Evolutionary conservation across 78 protist species (phyloP), one percentile per base, ranked within the genome.

Genomic region (slime mould (Dictyostelium discoideum)): DNA sequence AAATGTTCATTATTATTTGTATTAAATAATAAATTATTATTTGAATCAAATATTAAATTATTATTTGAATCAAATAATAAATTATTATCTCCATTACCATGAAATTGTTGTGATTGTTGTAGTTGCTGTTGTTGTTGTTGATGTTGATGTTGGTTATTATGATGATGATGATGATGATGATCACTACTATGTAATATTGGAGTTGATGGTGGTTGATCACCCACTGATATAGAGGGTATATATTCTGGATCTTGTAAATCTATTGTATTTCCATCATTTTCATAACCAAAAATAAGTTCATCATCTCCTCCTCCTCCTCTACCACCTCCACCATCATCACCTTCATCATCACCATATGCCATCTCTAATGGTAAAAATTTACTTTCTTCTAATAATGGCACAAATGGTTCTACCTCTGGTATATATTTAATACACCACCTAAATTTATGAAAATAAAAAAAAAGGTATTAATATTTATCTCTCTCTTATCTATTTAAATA

Each of bases 271-370:
- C 54, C 76, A 82, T 90, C 88, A 54, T 90, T 67, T 48, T 90
- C 95, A 69, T 90, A 90, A 18, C 95, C 95, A 90, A 90, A 90
- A 4, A 90, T 90, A 13, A 90, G 57, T 39, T 84, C 87, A 18
- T 84, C 95, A n/a, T 65, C 79, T 26, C 77, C 77, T 26, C 39
- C 79, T 26, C 77, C 77, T 26, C 39, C 32, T 10, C 39, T 6
- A 69, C 39, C 77, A 22, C 39, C 32, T 6, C 79, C 92, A 26
- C 76, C 60, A 42, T 76, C 92, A 42, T 87, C 95, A 6, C 50
- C 39, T 9, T 44, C 81, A 44, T 69, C 79, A 20, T 82, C 81
- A 18, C 95, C 95, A 82, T 90, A 90, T 16, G 95, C 95, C 83
- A 90, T 90, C 24, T 80, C 95, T 24, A 90, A 72, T 82, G 95